phyloP scores from a whole-genome alignment of 257 asterid species.

The Solanum verrucosum region DNA sequence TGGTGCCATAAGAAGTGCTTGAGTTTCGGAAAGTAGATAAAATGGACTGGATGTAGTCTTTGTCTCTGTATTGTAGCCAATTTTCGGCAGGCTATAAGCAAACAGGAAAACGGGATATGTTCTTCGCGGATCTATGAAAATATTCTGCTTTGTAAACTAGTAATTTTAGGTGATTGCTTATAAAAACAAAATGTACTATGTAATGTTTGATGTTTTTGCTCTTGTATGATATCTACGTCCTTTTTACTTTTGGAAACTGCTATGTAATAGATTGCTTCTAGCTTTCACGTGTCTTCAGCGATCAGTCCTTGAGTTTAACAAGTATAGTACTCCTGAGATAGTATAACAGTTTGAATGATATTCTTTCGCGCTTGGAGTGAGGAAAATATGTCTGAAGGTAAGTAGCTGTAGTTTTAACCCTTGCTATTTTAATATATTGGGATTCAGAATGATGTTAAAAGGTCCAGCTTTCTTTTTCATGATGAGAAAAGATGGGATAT shows the following conservation, averaged over 20 bases:
- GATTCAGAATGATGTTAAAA: background rate
- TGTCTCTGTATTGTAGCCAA: background rate
- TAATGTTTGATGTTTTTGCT: background rate
- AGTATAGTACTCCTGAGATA: background rate
- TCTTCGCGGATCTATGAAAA: background rate
- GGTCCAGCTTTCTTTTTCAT: background rate
- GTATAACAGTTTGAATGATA: background rate
- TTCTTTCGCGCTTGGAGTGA: background rate
- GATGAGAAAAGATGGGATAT: background rate
- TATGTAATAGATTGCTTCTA: background rate
- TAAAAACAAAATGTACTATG: too few species aligned
- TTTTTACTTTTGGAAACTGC: background rate
- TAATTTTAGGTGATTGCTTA: background rate
- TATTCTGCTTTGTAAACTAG: background rate
- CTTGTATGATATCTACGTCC: background rate
- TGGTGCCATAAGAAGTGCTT: background rate
- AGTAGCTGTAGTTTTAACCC: background rate
- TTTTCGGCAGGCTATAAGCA: background rate
- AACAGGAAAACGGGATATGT: background rate
- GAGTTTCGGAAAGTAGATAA: background rate
- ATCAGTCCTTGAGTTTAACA: background rate
- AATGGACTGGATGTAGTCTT: background rate
- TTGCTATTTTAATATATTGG: background rate
- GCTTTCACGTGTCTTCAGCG: background rate
- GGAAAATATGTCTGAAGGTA: background rate